Base-by-base conservation (phyloP, 495 filamentous ascomycete species). In the Neurospora sp. region DNA sequence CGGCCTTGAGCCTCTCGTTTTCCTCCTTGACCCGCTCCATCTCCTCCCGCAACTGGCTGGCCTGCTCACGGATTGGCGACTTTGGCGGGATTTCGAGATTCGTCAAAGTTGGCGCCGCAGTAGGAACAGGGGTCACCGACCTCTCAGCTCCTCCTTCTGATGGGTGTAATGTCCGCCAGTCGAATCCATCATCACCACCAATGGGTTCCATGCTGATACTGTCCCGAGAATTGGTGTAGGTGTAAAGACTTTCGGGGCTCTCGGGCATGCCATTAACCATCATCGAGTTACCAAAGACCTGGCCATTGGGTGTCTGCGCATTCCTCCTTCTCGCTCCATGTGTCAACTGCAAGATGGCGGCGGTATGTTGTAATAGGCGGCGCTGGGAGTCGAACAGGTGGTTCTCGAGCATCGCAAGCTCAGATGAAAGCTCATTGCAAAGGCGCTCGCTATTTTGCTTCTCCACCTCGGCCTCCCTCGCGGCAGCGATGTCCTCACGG, bases 311-410 rank as follows among this genome's bases (percentile, higher is more conserved):
- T 35, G 74, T 72, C 35, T 76, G 73, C 2, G 74, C 72, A 5
- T 76, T 73, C n/a, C 82, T 83, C 72, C 82, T 87, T 18, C 85
- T 82, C 31, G 83, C 76, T 16, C 81, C 81, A 78, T 98, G 94
- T 18, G 93, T 94, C 85, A 96, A 87, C 78, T 97, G 93, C 76
- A 98, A 82, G 39, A 98, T 92, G 42, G 92, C 96, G 39, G 96
- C 94, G 1, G 94, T 97, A 80, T 99, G 96, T 78, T 94, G 89
- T n/a, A 98, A 81, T 72, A 98, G 81, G 60, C 89, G 86, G 74
- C 84, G 88, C 71, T 95, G 91, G 18, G 93, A 88, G 60, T 90
- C 88, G 77, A 93, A 89, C 40, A 88, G 82, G 70, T 92, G 85
- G 74, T 90, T 90, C 79, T 97, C 93, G 72, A 96, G 81, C 49